Evolutionary conservation across 2,329 filamentous ascomycete genomes (phyloP), one percentile per base, ranked within the genome.

Genomic region (Fusarium udum): DNA sequence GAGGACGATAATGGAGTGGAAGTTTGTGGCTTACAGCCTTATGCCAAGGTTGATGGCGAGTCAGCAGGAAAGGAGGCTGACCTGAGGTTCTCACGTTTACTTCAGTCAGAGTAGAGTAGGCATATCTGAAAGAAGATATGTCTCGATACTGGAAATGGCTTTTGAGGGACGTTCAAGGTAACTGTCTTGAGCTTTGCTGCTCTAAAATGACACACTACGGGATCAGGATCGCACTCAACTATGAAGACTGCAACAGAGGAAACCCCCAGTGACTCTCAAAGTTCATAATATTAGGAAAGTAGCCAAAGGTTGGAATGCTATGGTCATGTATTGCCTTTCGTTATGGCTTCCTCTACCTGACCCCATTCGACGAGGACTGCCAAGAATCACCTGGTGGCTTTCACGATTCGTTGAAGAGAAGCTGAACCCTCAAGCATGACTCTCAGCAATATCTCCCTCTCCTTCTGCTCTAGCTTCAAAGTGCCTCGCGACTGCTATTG

Each of bases 11-110:
- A 22, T n/a, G 8, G 34, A 34, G 22, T n/a, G 0, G 4, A 55
- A 7, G 24, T 18, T n/a, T 40, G 18, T 1, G 20, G 34, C 24
- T 28, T 39, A 31, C 34, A 55, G 51, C 34, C 51, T 31, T 55
- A 55, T 28, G 34, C 12, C 26, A 28, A 52, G 10, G 51, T 10
- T 31, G 24, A 28, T 18, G 2, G 34, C 51, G 34, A 40, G 34
- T 40, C 51, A 53, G 24, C 2, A 5, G 34, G 34, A 26, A 52
- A 28, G 20, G 20, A 39, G 9, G 34, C 34, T 39, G 34, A 8
- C 6, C 12, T 20, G 4, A 3, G 34, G 8, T 2, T 2, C 6
- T 20, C 12, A 11, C 1, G 4, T 0, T 24, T 20, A 14, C 8
- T 11, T 12, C n/a, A 34, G n/a, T 4, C 16, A 34, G 31, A 6